A percentile compares a stretch with the other conserved stretches of the same genome.
Evolutionary conservation across 2,329 filamentous ascomycete species (phyloP).

Genomic region (Pseudogymnoascus sp.): DNA sequence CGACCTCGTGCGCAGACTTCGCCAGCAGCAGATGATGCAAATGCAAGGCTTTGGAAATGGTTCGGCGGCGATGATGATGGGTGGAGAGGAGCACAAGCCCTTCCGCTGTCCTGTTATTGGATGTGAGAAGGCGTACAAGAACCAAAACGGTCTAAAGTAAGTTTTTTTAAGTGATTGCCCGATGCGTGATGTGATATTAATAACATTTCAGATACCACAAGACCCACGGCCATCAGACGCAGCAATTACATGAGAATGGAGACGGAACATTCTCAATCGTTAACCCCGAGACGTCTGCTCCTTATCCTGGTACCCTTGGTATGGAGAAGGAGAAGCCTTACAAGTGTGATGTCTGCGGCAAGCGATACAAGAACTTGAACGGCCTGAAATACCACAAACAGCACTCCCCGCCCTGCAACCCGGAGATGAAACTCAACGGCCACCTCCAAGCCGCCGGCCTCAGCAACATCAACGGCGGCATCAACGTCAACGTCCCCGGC

Average conservation of each 20-base stretch:
- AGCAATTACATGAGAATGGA: conserved; percentile 91
- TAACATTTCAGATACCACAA: conserved; percentile 51
- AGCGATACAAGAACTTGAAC: conserved; percentile 98
- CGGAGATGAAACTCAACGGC: conserved; percentile 54
- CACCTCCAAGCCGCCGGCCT: conserved; percentile 27
- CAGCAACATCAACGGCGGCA: conserved; percentile 30
- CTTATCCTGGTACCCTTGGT: conserved; percentile 92
- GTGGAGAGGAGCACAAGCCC: conserved; percentile 88
- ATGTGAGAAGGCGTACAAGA: conserved; percentile 99
- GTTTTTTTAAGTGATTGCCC: conserved; percentile 23
- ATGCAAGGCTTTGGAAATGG: conserved; percentile 23
- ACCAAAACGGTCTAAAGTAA: conserved; percentile 96
- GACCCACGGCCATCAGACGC: conserved; percentile 88
- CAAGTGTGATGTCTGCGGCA: conserved; percentile 92
- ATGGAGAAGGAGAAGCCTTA: conserved; percentile 99
- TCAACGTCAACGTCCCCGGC: conserved; percentile 30
- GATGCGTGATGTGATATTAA: conserved; percentile 6
- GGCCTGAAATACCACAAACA: conserved; percentile 90
- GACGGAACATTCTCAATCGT: conserved; percentile 98
- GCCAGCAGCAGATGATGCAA: conserved; percentile 49
- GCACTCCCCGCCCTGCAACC: conserved; percentile 83
- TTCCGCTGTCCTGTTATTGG: conserved; percentile 97
- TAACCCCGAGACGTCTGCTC: conserved; percentile 86
- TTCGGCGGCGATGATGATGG: conserved; percentile 45
- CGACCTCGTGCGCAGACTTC: conserved; percentile 60